A percentile compares a stretch with the other conserved stretches of the same genome.
Evolutionary conservation across 441 rosid species (phyloP).

Genomic region (Croton laevigatus): DNA sequence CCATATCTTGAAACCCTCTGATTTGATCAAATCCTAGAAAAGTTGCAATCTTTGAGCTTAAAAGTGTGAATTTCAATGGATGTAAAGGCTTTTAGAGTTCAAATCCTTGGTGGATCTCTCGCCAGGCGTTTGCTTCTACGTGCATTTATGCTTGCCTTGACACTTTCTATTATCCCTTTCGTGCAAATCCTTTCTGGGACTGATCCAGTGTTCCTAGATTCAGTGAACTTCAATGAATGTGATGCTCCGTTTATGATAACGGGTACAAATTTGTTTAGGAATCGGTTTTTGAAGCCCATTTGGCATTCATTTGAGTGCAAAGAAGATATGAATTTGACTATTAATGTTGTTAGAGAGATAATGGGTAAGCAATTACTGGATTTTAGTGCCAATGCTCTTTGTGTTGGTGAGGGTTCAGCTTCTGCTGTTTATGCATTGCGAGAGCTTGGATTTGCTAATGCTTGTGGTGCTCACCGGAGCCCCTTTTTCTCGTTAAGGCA

Average conservation of each 20-base stretch:
- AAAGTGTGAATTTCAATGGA: slow-evolving; percentile 38
- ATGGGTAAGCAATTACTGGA: slow-evolving; percentile 43
- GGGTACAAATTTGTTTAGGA: slow-evolving; percentile 24
- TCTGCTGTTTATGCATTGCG: slow-evolving; percentile 47
- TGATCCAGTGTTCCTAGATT: slow-evolving; percentile 25
- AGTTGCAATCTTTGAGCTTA: slow-evolving; percentile 8
- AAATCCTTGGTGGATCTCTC: slow-evolving; percentile 32
- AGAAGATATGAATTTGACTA: slow-evolving; percentile 40
- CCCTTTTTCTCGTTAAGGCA: slow-evolving; percentile 56
- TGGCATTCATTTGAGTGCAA: slow-evolving; percentile 37
- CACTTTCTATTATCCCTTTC: slow-evolving; percentile 39
- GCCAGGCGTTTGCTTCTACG: slow-evolving; percentile 49
- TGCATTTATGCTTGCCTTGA: slow-evolving; percentile 39
- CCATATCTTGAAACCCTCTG: neutral
- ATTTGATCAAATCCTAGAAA: slow-evolving; percentile 21
- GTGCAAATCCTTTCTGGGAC: slow-evolving; percentile 39
- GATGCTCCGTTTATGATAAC: slow-evolving; percentile 19
- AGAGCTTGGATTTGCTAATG: slow-evolving; percentile 51
- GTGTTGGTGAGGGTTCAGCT: slow-evolving; percentile 56
- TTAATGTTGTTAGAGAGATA: slow-evolving; percentile 47
- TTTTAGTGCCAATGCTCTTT: slow-evolving; percentile 49
- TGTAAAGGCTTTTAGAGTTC: slow-evolving; percentile 37
- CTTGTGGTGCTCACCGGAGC: slow-evolving; percentile 40
- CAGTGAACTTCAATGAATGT: slow-evolving; percentile 17
- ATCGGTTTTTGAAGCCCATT: slow-evolving; percentile 41